A percentile compares a stretch with the other conserved stretches of the same genome.
Conservation (phyloP, 2,329 filamentous ascomycete genomes). For the Rachicladosporium sp. region DNA sequence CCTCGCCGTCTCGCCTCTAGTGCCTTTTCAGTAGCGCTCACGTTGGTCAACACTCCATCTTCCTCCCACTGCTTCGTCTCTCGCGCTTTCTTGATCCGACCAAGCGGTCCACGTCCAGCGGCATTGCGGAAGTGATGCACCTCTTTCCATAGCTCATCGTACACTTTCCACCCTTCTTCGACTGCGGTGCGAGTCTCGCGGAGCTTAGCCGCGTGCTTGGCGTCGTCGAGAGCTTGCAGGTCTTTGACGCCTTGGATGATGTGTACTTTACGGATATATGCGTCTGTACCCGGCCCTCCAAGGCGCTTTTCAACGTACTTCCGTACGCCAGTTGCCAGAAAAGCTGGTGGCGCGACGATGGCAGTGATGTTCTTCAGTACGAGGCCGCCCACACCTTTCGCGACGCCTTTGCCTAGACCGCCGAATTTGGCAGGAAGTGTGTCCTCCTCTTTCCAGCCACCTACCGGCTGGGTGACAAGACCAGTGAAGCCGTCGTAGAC, state of each 20-base stretch:
- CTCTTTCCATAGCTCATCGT: slow-evolving; percentile 20
- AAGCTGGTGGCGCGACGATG: slow-evolving; percentile 54
- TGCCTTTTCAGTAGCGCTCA: slow-evolving; percentile 18
- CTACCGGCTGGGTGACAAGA: slow-evolving; percentile 60
- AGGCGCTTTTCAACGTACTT: slow-evolving; percentile 56
- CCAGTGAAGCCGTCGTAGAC: slow-evolving; percentile 67
- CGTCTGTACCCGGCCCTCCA: slow-evolving; percentile 16
- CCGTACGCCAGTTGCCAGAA: slow-evolving; percentile 71
- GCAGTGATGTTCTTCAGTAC: slow-evolving; percentile 71
- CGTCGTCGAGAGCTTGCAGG: slow-evolving; percentile 11
- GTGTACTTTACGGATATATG: slow-evolving; percentile 18
- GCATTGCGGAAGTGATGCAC: slow-evolving; percentile 13
- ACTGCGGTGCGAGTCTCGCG: slow-evolving; percentile 12
- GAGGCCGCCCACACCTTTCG: slow-evolving; percentile 70
- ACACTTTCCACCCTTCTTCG: slow-evolving; percentile 20
- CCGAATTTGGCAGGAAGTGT: slow-evolving; percentile 17
- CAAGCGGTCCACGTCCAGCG: slow-evolving; percentile 11
- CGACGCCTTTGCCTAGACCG: slow-evolving; percentile 46
- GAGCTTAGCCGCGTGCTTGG: slow-evolving; percentile 8
- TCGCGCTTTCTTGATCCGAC: slow-evolving; percentile 11
- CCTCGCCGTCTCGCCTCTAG: slow-evolving; percentile 15
- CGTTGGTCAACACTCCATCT: slow-evolving; percentile 23
- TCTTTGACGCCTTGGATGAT: slow-evolving; percentile 22
- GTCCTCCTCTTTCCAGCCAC: slow-evolving; percentile 47
- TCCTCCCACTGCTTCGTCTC: slow-evolving; percentile 20